These are phyloP conservation scores for Botrytis paeoniae DNA, from an alignment of 2,329 filamentous ascomycete genomes.

Conservation along the genomic window DNA sequence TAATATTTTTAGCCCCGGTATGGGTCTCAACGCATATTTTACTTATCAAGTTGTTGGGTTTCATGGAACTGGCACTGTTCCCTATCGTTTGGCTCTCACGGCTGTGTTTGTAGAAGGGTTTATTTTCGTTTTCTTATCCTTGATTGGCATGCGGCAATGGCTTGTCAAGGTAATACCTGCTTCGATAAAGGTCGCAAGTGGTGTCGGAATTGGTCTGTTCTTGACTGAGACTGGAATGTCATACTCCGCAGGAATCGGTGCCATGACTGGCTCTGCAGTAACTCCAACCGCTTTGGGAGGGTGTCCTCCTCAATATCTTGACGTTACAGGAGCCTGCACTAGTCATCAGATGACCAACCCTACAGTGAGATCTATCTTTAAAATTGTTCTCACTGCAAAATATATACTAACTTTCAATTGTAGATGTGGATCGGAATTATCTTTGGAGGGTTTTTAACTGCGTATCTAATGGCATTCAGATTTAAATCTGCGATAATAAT, in stretches of 20 bases:
- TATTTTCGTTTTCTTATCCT: slow-evolving; percentile 60
- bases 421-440: slow-evolving; percentile 84
- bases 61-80: slow-evolving; percentile 54
- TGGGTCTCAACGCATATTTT: slow-evolving; percentile 68
- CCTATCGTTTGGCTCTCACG: slow-evolving; percentile 59
- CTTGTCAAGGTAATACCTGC: slow-evolving; percentile 63
- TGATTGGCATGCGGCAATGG: slow-evolving; percentile 72
- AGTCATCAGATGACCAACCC: slow-evolving; percentile 72
- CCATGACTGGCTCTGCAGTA: slow-evolving; percentile 65
- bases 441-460: slow-evolving; percentile 73
- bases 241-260: slow-evolving; percentile 73
- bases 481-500: slow-evolving; percentile 73
- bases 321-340: slow-evolving; percentile 50
- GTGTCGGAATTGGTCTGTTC: slow-evolving; percentile 63
- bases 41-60: slow-evolving; percentile 64
- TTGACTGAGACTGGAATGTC: slow-evolving; percentile 65
- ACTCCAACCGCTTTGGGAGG: slow-evolving; percentile 77
- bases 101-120: slow-evolving; percentile 64
- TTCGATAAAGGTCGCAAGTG: slow-evolving; percentile 63
- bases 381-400: neutral
- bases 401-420: slow-evolving; percentile 1
- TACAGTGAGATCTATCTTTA: slow-evolving; percentile 47
- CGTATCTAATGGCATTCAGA: slow-evolving; percentile 75
- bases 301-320: slow-evolving; percentile 57
- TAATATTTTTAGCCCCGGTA: slow-evolving; percentile 51